Base-by-base conservation (phyloP, 2,329 filamentous ascomycete species). In the Fonsecaea multimorphosa region DNA sequence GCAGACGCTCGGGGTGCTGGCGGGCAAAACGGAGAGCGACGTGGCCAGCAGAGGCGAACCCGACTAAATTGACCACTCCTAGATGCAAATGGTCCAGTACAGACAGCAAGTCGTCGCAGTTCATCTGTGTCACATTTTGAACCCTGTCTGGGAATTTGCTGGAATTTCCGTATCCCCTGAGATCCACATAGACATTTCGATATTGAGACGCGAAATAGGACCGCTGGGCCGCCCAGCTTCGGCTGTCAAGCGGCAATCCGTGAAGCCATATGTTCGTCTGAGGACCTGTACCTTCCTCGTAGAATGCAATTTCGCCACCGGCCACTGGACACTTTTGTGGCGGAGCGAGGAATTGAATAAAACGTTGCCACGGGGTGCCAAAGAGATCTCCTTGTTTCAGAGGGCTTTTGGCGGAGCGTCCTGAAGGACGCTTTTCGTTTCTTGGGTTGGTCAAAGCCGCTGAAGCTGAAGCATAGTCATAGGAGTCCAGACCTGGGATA, bases 21-120 rank as follows among this genome's bases (percentile, higher is more conserved):
- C 24, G 8, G 3, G 52, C 52, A 31, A 54, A 54, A 3, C 52
- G 22, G 16, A 54, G 52, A 14, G 24, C 22, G 1, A 54, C 22
- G 27, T 54, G 52, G 27, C 52, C 52, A 5, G 52, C 52, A 6
- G 52, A 54, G 16, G 52, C 52, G 24, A 54, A 54, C 16, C 52
- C 52, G 16, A 54, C 11, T 8, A 54, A 27, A 14, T 32, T 54
- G 52, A 32, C 22, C 22, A 5, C 3, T n/a, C 27, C 16, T 6
- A 54, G 7, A n/a, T 27, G 3, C 16, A 54, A n/a, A 22, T 54
- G 52, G 19, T 54, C 14, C 22, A 54, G 6, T 2, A 54, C 5
- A 24, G 22, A 24, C 11, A 31, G 52, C 24, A 54, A 27, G 16
- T 54, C 52, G 2, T 54, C 52, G 14, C 52, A 54, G 16, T 54